Conservation (phyloP, 2,329 filamentous ascomycete species). For the Colletotrichum endophyticum region DNA sequence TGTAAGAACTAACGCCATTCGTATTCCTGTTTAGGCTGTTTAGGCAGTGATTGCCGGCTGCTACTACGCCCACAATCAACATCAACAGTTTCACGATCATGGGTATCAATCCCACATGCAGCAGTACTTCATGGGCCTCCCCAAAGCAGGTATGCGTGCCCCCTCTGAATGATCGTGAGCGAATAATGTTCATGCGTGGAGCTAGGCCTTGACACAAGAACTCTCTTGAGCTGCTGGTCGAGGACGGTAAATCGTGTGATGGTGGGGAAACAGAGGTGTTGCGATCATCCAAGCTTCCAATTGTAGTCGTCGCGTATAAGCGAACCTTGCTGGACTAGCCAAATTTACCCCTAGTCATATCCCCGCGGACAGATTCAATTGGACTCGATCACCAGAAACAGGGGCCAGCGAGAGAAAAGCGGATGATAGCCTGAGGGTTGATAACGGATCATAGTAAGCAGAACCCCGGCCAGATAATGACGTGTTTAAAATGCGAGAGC, state of each 20-base stretch:
- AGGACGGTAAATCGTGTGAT: not conserved
- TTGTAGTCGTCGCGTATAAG: not conserved
- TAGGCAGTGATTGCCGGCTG: not conserved
- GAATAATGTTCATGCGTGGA: rapidly evolving
- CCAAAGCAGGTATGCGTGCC: not conserved
- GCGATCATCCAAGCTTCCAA: not conserved
- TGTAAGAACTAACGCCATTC: not conserved
- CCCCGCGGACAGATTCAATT: not conserved
- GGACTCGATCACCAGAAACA: not conserved
- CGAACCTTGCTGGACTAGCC: not conserved
- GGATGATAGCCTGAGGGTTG: not conserved
- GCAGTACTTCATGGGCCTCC: not conserved
- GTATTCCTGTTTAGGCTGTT: not conserved
- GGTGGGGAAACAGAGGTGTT: not conserved
- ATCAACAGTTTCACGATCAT: not conserved
- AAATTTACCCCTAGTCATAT: not conserved
- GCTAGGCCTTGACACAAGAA: not conserved
- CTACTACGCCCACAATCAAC: not conserved
- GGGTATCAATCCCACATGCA: not conserved
- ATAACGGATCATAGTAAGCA: not conserved
- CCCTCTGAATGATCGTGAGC: not conserved
- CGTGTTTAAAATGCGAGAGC: not conserved
- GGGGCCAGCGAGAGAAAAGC: not conserved
- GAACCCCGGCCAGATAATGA: not conserved
- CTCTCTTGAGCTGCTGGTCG: not conserved